Evolutionary conservation across 2,329 filamentous ascomycete species (phyloP).

Genomic region (Verticillium zaregamsianum): DNA sequence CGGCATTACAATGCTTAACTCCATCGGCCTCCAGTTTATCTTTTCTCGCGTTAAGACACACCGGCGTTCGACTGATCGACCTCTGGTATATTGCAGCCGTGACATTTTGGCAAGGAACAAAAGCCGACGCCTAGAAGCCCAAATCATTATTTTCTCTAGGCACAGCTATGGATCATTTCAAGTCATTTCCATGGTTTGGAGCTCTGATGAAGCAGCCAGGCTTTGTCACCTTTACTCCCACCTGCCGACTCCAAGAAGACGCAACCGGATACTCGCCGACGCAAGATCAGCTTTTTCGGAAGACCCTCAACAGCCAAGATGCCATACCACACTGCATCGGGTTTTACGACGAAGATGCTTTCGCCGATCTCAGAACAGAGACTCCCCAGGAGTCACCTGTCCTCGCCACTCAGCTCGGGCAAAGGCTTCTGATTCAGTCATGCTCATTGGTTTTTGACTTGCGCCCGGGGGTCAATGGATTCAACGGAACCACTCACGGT

Average conservation of each 20-base stretch:
- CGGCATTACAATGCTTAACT: too few relatives aligned
- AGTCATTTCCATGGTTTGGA: conserved; percentile 7
- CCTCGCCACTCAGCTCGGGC: not conserved
- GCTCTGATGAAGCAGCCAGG: conserved; percentile 2
- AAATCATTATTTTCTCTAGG: not conserved
- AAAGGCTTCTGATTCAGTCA: conserved; percentile 11
- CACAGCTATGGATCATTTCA: conserved; percentile 2
- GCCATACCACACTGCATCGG: conserved; percentile 18
- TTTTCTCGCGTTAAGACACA: too few relatives aligned
- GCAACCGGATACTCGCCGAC: not conserved
- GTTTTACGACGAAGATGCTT: conserved; percentile 11
- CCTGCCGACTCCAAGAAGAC: not conserved
- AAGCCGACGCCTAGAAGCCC: too few relatives aligned
- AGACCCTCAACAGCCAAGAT: conserved; percentile 7
- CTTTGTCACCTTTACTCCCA: conserved; percentile 1
- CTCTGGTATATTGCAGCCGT: too few relatives aligned
- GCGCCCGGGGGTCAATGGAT: conserved; percentile 17
- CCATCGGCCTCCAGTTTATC: too few relatives aligned
- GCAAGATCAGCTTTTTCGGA: conserved; percentile 13
- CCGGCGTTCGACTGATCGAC: too few relatives aligned
- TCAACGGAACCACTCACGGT: conserved; percentile 19
- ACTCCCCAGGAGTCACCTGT: not conserved
- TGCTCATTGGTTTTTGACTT: conserved; percentile 18
- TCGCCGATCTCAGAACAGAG: not conserved
- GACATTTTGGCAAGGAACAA: too few relatives aligned